These are phyloP conservation scores for Fusarium equiseti DNA, from an alignment of 2,329 filamentous ascomycete species.

Conservation along the genomic window DNA sequence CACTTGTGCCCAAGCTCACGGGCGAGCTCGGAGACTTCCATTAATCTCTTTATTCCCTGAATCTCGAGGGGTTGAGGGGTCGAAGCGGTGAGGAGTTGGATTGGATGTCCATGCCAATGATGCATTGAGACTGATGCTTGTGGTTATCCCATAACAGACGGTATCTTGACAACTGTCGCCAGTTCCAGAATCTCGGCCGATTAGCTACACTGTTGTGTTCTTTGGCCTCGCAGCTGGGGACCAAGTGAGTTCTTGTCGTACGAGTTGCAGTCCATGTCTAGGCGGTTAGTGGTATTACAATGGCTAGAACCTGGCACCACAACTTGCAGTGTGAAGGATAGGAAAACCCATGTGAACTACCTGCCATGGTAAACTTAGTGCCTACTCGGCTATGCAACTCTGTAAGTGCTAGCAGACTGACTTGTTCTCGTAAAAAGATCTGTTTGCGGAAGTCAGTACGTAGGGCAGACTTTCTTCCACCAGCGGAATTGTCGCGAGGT, in stretches of 20 bases:
- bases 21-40: slow-evolving; percentile 16
- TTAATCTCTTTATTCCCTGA: slow-evolving; percentile 14
- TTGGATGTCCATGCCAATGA: not conserved
- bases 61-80: not conserved
- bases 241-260: not conserved
- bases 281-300: slow-evolving; percentile 1
- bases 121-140: not conserved
- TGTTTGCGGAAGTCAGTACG: slow-evolving; percentile 24
- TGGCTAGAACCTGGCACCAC: slow-evolving; percentile 17
- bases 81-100: slow-evolving; percentile 15
- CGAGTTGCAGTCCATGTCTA: not conserved
- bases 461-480: slow-evolving; percentile 17
- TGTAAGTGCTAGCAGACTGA: not conserved
- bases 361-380: slow-evolving; percentile 13
- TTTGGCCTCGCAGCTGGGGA: not conserved
- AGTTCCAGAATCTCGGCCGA: not conserved
- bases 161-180: not conserved
- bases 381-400: not conserved
- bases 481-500: slow-evolving; percentile 8
- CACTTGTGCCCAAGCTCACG: slow-evolving; percentile 7
- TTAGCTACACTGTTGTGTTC: not conserved
- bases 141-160: not conserved
- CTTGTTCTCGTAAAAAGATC: slow-evolving; percentile 6
- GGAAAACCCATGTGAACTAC: slow-evolving; percentile 17
- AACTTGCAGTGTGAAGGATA: not conserved